Evolutionary conservation across 2,329 filamentous ascomycete species (phyloP).

Genomic region (Fonsecaea erecta): DNA sequence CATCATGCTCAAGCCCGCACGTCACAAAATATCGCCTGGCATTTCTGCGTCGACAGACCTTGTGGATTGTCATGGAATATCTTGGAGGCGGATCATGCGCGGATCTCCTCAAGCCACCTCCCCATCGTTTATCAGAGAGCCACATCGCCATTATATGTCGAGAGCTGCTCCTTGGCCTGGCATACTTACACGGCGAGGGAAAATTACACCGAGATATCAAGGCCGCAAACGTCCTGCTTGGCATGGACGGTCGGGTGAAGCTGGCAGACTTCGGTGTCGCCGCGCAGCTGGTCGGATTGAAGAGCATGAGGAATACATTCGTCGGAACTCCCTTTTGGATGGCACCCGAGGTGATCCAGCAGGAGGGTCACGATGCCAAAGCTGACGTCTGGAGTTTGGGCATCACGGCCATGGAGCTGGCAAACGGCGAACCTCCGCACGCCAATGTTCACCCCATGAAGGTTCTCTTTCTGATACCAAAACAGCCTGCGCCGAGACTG

Average conservation of each 20-base stretch:
- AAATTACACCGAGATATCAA: slow-evolving; percentile 98
- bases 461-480: slow-evolving; percentile 87
- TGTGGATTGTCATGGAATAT: slow-evolving; percentile 99
- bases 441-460: slow-evolving; percentile 91
- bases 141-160: slow-evolving; percentile 95
- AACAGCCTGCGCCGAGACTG: slow-evolving; percentile 80
- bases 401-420: slow-evolving; percentile 89
- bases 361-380: slow-evolving; percentile 82
- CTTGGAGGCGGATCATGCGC: slow-evolving; percentile 93
- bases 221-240: slow-evolving; percentile 93
- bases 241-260: slow-evolving; percentile 87
- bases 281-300: slow-evolving; percentile 94
- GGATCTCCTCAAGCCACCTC: slow-evolving; percentile 68
- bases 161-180: slow-evolving; percentile 84
- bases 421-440: slow-evolving; percentile 85
- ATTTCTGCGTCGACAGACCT: slow-evolving; percentile 91
- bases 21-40: slow-evolving; percentile 97
- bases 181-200: slow-evolving; percentile 90
- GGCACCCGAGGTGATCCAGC: slow-evolving; percentile 92
- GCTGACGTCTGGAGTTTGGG: slow-evolving; percentile 93
- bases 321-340: slow-evolving; percentile 98
- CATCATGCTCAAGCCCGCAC: slow-evolving; percentile 87
- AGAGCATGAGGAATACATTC: slow-evolving; percentile 95
- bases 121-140: slow-evolving; percentile 68
- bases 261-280: slow-evolving; percentile 96